Evolutionary conservation across 805 yeast genomes (phyloP).

Genomic region (Brettanomyces anomalus): DNA sequence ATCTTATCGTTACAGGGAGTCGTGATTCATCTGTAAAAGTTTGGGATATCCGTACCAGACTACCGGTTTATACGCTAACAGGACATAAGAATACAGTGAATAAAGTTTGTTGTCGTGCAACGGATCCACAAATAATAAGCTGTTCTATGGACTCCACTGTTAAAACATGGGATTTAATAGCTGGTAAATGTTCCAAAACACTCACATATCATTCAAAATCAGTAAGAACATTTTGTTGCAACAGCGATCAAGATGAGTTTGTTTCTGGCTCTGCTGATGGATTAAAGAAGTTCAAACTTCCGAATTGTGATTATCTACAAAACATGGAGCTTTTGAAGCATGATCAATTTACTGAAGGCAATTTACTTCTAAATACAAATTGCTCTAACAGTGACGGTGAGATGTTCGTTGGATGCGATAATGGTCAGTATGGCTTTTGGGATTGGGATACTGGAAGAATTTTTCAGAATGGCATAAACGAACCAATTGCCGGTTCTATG

Average conservation of each 20-base stretch:
- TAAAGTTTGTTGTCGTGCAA: slow-evolving; percentile 53
- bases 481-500: slow-evolving; percentile 61
- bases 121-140: slow-evolving; percentile 80
- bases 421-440: slow-evolving; percentile 68
- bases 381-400: slow-evolving; percentile 52
- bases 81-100: slow-evolving; percentile 80
- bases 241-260: slow-evolving; percentile 65
- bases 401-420: slow-evolving; percentile 74
- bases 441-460: slow-evolving; percentile 68
- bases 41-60: slow-evolving; percentile 87
- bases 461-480: slow-evolving; percentile 45
- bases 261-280: slow-evolving; percentile 77
- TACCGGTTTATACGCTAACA: slow-evolving; percentile 62
- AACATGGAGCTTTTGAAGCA: slow-evolving; percentile 23
- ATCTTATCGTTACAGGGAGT: slow-evolving; percentile 79
- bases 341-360: slow-evolving; percentile 25
- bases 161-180: slow-evolving; percentile 82
- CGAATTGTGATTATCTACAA: slow-evolving; percentile 62
- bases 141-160: slow-evolving; percentile 81
- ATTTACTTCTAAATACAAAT: slow-evolving; percentile 57
- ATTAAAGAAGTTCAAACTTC: slow-evolving; percentile 75
- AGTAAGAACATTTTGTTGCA: slow-evolving; percentile 68
- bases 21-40: slow-evolving; percentile 78
- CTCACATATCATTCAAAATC: slow-evolving; percentile 81
- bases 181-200: slow-evolving; percentile 61